These are phyloP conservation scores for Lentinula sp. DNA, from an alignment of 768 basidiomycete genomes.

Conservation along the genomic window DNA sequence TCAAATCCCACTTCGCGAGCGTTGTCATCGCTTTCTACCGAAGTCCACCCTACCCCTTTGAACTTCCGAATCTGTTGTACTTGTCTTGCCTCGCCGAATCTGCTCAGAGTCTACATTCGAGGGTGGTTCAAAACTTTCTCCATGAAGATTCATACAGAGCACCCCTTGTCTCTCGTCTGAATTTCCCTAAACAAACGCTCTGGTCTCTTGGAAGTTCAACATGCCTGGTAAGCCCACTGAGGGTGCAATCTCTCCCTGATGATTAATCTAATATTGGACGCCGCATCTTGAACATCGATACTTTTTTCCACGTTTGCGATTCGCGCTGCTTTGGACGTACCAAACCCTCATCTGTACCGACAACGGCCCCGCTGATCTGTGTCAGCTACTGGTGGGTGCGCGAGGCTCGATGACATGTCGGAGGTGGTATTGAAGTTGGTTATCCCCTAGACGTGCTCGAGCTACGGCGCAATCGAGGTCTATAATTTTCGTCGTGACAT, in stretches of 20 bases:
- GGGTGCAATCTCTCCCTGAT: not conserved
- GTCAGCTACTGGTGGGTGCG: not conserved
- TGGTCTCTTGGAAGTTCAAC: too few species aligned
- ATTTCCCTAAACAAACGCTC: too few species aligned
- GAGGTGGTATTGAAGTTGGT: too few species aligned
- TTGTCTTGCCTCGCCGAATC: too few species aligned
- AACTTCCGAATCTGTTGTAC: too few species aligned
- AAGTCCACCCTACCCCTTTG: too few species aligned
- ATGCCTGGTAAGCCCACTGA: not conserved
- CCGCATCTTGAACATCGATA: not conserved
- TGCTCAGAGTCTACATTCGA: too few species aligned
- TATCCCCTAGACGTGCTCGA: too few species aligned
- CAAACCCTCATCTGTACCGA: not conserved
- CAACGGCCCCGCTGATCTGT: not conserved
- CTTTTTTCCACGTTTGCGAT: not conserved
- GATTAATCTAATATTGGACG: not conserved
- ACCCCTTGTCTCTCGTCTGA: too few species aligned
- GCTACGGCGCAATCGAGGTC: not conserved
- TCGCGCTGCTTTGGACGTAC: not conserved
- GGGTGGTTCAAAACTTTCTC: not conserved
- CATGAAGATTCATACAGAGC: too few species aligned
- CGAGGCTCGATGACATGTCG: not conserved
- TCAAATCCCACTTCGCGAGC: too few species aligned
- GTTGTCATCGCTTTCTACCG: too few species aligned
- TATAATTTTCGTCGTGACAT: not conserved